Conservation (phyloP, 1,284 basidiomycete genomes). For the Cutaneotrichosporon cavernicola region DNA sequence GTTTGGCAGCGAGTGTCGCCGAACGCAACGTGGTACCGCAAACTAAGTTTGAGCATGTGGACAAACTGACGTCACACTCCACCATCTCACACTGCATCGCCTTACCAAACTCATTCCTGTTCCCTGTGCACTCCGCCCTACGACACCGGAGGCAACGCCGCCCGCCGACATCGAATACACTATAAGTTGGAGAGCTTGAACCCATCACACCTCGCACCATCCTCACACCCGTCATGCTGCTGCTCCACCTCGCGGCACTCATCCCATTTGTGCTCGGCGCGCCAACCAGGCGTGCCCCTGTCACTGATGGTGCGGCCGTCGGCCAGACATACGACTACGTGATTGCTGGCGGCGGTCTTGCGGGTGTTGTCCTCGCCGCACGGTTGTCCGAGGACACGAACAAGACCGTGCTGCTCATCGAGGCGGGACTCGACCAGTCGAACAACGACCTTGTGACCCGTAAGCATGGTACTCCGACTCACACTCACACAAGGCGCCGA, state of each 20-base stretch:
- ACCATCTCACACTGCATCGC: too few species aligned
- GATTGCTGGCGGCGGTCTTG: constrained; percentile 64
- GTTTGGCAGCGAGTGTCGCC: too few species aligned
- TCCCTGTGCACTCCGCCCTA: too few species aligned
- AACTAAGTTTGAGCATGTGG: too few species aligned
- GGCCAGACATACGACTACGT: constrained; percentile 63
- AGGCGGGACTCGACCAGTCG: constrained; percentile 42
- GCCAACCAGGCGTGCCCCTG: constrained; percentile 6
- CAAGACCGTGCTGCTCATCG: constrained; percentile 51
- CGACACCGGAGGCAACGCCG: too few species aligned
- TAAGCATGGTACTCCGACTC: background rate
- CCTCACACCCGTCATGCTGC: background rate
- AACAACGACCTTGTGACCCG: constrained; percentile 26
- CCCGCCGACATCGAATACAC: too few species aligned
- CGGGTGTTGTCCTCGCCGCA: constrained; percentile 63
- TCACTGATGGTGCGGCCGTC: constrained; percentile 20
- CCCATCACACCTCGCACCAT: too few species aligned
- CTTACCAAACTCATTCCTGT: too few species aligned
- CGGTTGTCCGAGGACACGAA: constrained; percentile 62
- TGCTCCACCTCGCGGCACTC: background rate
- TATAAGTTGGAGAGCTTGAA: too few species aligned
- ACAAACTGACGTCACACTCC: too few species aligned
- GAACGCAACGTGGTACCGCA: too few species aligned
- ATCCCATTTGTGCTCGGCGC: background rate
- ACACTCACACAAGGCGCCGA: constrained; percentile 22